A percentile compares a stretch with the other conserved stretches of the same genome.
phyloP scores from a whole-genome alignment of 495 filamentous ascomycete species.

The Talaromyces ruber region DNA sequence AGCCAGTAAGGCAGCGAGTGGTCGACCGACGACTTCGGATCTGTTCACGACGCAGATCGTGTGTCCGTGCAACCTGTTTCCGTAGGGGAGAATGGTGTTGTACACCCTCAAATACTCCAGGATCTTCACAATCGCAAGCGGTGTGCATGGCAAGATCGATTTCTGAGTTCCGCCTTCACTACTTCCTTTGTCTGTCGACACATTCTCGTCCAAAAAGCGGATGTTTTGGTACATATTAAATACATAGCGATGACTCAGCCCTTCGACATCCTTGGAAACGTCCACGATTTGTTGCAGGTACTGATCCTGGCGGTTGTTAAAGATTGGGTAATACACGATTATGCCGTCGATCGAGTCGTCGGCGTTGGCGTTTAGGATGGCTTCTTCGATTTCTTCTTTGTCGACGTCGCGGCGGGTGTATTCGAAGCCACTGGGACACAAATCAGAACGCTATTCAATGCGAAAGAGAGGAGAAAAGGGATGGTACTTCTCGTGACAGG shows the following conservation, averaged over 20 bases:
- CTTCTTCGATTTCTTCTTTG: constrained; percentile 82
- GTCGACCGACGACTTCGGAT: constrained; percentile 88
- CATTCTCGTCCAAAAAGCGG: constrained; percentile 69
- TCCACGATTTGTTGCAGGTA: constrained; percentile 95
- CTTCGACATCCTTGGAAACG: constrained; percentile 88
- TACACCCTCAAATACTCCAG: constrained; percentile 92
- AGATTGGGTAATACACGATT: constrained; percentile 98
- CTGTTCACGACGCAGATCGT: constrained; percentile 94
- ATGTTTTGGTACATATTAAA: constrained; percentile 99
- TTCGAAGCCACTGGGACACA: constrained; percentile 62
- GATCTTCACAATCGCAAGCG: constrained; percentile 91
- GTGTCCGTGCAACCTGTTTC: constrained; percentile 83
- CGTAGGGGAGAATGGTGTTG: constrained; percentile 90
- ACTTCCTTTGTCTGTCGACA: neutral
- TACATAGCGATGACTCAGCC: constrained; percentile 85
- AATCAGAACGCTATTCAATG: neutral
- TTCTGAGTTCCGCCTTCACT: constrained; percentile 48
- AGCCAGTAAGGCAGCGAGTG: constrained; percentile 86
- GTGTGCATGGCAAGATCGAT: constrained; percentile 89
- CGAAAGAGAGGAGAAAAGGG: constrained; percentile 12
- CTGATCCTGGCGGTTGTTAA: constrained; percentile 76
- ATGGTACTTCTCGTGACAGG: constrained; percentile 79
- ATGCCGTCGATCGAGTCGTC: constrained; percentile 79
- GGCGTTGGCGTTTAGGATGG: constrained; percentile 71
- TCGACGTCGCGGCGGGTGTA: constrained; percentile 76